Percentiles rank a stretch among this genome's conserved stretches.
Evolutionary conservation across 2,329 filamentous ascomycete species (phyloP).

Genomic region (Trichoderma afroharzianum): DNA sequence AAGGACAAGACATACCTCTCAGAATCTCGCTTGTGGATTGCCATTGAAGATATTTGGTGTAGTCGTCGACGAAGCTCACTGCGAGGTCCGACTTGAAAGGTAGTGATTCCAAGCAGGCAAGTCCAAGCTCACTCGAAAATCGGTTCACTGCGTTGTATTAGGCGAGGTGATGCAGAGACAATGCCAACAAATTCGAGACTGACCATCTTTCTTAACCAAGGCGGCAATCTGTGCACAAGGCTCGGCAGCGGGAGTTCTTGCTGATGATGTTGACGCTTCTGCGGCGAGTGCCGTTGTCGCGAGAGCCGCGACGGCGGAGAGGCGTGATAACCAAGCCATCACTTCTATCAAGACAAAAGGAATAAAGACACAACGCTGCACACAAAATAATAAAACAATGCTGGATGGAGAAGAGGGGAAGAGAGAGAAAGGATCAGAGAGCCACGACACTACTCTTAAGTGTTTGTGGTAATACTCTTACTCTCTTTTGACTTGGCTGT

Average conservation of each 20-base stretch:
- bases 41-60: slow-evolving; percentile 18
- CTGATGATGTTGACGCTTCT: neutral
- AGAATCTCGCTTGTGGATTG: slow-evolving; percentile 19
- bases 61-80: slow-evolving; percentile 4
- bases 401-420: neutral
- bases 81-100: slow-evolving; percentile 14
- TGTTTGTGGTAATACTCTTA: neutral
- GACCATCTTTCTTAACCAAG: neutral
- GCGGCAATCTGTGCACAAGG: slow-evolving; percentile 3
- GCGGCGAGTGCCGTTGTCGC: neutral
- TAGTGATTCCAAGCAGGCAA: slow-evolving; percentile 9
- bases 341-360: neutral
- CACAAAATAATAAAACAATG: neutral
- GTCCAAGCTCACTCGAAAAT: slow-evolving; percentile 1
- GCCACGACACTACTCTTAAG: neutral
- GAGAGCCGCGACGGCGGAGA: neutral
- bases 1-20: neutral
- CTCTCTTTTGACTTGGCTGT: neutral
- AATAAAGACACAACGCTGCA: neutral
- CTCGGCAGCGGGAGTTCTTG: neutral
- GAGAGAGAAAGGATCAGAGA: neutral
- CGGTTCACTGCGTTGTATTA: neutral
- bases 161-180: no score
- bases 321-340: slow-evolving; percentile 10
- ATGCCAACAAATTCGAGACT: neutral